These are phyloP conservation scores for Xylaria sp. DNA, from an alignment of 2,329 filamentous ascomycete genomes.

Conservation along the genomic window DNA sequence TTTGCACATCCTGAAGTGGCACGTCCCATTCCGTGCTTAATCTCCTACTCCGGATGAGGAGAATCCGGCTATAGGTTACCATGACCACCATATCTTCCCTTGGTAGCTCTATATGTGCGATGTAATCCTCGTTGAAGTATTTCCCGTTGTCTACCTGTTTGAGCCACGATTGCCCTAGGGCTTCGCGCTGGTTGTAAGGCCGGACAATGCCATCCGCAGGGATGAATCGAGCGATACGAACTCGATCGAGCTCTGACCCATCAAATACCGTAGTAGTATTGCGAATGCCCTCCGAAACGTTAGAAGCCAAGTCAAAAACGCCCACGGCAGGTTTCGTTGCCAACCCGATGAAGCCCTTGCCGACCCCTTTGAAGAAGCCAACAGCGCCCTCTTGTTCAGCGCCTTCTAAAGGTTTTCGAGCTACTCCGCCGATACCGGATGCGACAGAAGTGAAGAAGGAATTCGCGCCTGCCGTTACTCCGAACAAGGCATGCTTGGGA, in stretches of 20 bases:
- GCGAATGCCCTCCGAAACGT: slow-evolving; percentile 95
- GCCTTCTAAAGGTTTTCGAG: slow-evolving; percentile 92
- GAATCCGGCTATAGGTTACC: slow-evolving; percentile 86
- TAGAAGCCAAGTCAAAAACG: slow-evolving; percentile 95
- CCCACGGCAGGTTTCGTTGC: slow-evolving; percentile 97
- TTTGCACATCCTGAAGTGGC: slow-evolving; percentile 93
- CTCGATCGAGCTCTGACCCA: slow-evolving; percentile 90
- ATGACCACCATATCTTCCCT: slow-evolving; percentile 89
- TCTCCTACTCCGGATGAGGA: slow-evolving; percentile 88
- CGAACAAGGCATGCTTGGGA: slow-evolving; percentile 96
- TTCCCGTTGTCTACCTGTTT: slow-evolving; percentile 98
- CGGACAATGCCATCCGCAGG: slow-evolving; percentile 92
- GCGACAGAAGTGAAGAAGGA: slow-evolving; percentile 93
- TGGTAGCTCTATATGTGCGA: slow-evolving; percentile 92
- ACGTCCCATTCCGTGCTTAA: slow-evolving; percentile 96
- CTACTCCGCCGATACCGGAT: slow-evolving; percentile 91
- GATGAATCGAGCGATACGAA: slow-evolving; percentile 92
- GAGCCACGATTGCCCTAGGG: slow-evolving; percentile 97
- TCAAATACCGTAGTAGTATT: slow-evolving; percentile 99
- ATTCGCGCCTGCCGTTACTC: slow-evolving; percentile 94
- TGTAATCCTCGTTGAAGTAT: slow-evolving; percentile 97
- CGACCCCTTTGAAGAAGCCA: slow-evolving; percentile 97
- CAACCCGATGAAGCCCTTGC: slow-evolving; percentile 92
- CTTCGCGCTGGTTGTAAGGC: slow-evolving; percentile 93
- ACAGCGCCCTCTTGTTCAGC: slow-evolving; percentile 94